A percentile compares a stretch with the other conserved stretches of the same genome.
phyloP scores from a whole-genome alignment of 2,329 filamentous ascomycete species.

The Nigrospora oryzae region DNA sequence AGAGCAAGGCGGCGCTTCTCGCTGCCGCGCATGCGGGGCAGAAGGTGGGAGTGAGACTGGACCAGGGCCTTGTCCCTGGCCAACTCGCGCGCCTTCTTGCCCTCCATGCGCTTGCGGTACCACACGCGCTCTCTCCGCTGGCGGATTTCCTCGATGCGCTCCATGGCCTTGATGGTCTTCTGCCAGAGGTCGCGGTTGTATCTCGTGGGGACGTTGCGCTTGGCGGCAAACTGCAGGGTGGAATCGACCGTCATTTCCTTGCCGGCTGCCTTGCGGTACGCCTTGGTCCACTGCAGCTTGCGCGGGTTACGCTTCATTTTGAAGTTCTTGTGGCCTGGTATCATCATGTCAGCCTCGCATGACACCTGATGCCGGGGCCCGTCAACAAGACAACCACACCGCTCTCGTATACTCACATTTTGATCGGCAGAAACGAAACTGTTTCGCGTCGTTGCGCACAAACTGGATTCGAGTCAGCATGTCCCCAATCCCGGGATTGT shows the following conservation, averaged over 20 bases:
- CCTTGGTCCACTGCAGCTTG: conserved; percentile 96
- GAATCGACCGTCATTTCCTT: conserved; percentile 81
- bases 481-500: too few species aligned
- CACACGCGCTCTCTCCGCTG: conserved; percentile 78
- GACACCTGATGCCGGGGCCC: neutral
- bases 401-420: conserved; percentile 13
- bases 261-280: conserved; percentile 70
- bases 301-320: conserved; percentile 92
- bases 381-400: too few species aligned
- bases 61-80: conserved; percentile 81
- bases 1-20: conserved; percentile 49
- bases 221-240: conserved; percentile 71
- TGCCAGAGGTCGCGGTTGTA: conserved; percentile 90
- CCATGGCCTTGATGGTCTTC: conserved; percentile 87
- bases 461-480: conserved; percentile 2
- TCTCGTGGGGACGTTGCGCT: conserved; percentile 87
- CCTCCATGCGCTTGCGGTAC: conserved; percentile 88
- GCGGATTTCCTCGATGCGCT: conserved; percentile 80
- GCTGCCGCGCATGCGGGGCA: conserved; percentile 62
- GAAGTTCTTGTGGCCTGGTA: conserved; percentile 15
- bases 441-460: conserved; percentile 16
- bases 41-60: conserved; percentile 82
- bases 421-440: conserved; percentile 50
- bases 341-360: neutral
- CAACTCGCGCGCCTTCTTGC: conserved; percentile 76